phyloP scores from a whole-genome alignment of 768 basidiomycete genomes.

The Guyanaporus albipodus region DNA sequence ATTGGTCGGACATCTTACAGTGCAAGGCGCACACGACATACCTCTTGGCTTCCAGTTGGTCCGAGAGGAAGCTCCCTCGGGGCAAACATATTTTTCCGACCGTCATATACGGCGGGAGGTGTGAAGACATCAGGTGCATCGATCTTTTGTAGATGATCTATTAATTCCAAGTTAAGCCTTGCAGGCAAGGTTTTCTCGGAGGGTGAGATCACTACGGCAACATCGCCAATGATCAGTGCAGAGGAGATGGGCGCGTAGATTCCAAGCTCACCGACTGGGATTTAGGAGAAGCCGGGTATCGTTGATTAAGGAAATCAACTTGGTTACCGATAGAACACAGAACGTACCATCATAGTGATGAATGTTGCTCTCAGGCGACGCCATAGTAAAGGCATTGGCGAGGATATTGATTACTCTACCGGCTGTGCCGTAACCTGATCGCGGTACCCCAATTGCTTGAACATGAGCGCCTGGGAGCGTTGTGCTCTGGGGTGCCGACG shows the following conservation, averaged over 20 bases:
- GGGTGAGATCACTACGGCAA: constrained; percentile 52
- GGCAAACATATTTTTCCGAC: constrained; percentile 73
- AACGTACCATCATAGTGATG: constrained; percentile 78
- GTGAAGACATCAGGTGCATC: constrained; percentile 65
- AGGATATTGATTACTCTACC: constrained; percentile 43
- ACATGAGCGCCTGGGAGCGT: constrained; percentile 36
- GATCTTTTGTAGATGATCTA: constrained; percentile 55
- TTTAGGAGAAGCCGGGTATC: not conserved
- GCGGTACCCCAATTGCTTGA: constrained; percentile 60
- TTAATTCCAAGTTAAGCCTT: constrained; percentile 65
- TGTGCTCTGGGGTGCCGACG: constrained; percentile 31
- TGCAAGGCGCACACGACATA: constrained; percentile 21
- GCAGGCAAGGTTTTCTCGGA: constrained; percentile 68
- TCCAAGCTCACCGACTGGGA: constrained; percentile 20
- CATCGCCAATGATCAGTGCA: constrained; percentile 12
- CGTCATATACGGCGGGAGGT: constrained; percentile 72
- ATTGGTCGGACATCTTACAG: not conserved
- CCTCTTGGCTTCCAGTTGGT: constrained; percentile 48
- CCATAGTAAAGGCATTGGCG: constrained; percentile 63
- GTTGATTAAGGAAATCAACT: constrained; percentile 22
- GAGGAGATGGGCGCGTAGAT: not conserved
- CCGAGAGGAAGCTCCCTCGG: constrained; percentile 59
- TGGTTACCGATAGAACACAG: constrained; percentile 16
- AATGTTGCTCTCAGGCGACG: constrained; percentile 59
- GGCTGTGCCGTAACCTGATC: constrained; percentile 57